Base-by-base conservation (phyloP, 2,329 filamentous ascomycete species). In the Zopfia rhizophila region DNA sequence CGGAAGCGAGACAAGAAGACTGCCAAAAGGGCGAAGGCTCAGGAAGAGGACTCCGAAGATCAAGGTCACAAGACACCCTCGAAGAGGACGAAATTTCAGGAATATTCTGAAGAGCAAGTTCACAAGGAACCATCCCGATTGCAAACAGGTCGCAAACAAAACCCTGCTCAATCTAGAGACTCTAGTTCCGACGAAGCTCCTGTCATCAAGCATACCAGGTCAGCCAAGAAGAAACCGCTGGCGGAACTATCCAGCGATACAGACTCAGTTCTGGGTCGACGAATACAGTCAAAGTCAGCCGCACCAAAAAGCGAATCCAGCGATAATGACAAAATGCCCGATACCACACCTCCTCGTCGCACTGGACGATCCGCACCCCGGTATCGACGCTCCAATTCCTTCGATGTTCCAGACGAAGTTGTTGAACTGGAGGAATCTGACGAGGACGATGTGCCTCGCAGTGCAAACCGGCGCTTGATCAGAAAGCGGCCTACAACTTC, bases 261-360 rank as follows among this genome's bases (percentile, higher is more conserved):
- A 10, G 45, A 61, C 14, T 53, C 45, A 8, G 55, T 60, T 4
- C 16, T 49, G 14, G 14, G 45, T n/a, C n/a, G n/a, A n/a, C n/a
- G n/a, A n/a, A n/a, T n/a, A n/a, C n/a, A n/a, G n/a, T n/a, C n/a
- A n/a, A n/a, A n/a, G n/a, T n/a, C n/a, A n/a, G n/a, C n/a, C 8
- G 10, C 11, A 14, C 36, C 35, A 7, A 16, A 47, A 12, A 48
- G 38, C n/a, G 39, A 30, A 17, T 29, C 35, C 7, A 13, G 27
- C 25, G 36, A 51, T 23, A 36, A 38, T 11, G 49, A 56, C 13
- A 39, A 48, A 7, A 46, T 45, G 27, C 45, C 53, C 11, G 32
- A 35, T 14, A 50, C 46, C 1, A 55, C 55, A 4, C 49, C 43
- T 7, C 25, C 30, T n/a, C 32, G 36, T 21, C 35, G 24, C 7